Percentiles rank a stretch among this genome's conserved stretches.
Conservation (phyloP, 1,284 basidiomycete genomes). For the Golubevia pallescens region DNA sequence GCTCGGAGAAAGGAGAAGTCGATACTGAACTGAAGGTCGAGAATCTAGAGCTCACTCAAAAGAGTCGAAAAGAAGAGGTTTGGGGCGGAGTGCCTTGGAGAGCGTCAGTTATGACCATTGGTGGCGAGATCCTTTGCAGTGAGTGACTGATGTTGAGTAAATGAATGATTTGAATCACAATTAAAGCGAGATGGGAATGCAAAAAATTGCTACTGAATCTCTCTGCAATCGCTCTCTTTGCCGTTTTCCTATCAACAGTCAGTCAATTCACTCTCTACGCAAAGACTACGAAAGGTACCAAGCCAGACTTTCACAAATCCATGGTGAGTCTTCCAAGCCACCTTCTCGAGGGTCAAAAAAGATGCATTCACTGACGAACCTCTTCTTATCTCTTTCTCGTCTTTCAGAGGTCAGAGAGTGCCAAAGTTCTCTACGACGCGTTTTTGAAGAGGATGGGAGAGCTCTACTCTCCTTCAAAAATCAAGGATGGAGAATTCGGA, state of each 20-base stretch:
- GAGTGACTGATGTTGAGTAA: conserved; percentile 2
- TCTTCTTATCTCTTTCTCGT: too few species aligned
- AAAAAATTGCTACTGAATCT: neutral
- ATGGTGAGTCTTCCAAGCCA: conserved; percentile 25
- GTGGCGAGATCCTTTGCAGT: conserved; percentile 53
- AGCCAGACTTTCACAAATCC: conserved; percentile 56
- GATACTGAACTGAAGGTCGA: neutral
- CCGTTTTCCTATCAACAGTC: conserved; percentile 23
- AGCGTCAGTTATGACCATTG: conserved; percentile 41
- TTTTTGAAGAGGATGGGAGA: conserved; percentile 34
- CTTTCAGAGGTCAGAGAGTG: conserved; percentile 7
- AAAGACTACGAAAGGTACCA: conserved; percentile 50
- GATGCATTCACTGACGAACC: too few species aligned
- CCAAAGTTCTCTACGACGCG: conserved; percentile 39
- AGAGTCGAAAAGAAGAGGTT: conserved; percentile 30
- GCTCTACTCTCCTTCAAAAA: conserved; percentile 24
- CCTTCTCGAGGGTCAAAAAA: too few species aligned
- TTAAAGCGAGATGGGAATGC: neutral
- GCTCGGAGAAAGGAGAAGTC: neutral
- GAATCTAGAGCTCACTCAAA: too few species aligned
- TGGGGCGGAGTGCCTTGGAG: conserved; percentile 54
- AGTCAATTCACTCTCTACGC: conserved; percentile 60
- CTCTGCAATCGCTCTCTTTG: neutral
- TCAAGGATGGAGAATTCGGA: conserved; percentile 56
- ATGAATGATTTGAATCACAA: neutral